These are phyloP conservation scores for Glycine tomentella DNA, from an alignment of 306 rosid species.

Conservation along the genomic window DNA sequence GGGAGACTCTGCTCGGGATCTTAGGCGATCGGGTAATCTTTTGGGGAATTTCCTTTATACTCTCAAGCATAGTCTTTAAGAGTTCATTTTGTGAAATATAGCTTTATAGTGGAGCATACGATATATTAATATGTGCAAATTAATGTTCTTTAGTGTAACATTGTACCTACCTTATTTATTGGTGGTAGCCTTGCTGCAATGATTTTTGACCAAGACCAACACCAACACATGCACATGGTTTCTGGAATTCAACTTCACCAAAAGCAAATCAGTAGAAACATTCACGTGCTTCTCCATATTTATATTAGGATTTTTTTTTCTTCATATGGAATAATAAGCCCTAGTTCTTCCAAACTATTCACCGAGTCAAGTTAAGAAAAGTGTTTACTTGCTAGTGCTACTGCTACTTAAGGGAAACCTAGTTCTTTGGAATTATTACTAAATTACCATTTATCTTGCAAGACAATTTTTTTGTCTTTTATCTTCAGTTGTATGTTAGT, in stretches of 20 bases:
- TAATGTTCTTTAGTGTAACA: not conserved
- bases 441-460: not conserved
- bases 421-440: constrained; percentile 22
- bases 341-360: constrained; percentile 4
- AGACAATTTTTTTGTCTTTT: not conserved
- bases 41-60: constrained; percentile 35
- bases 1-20: constrained; percentile 66
- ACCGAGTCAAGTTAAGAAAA: not conserved
- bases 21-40: constrained; percentile 79
- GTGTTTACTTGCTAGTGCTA: constrained; percentile 18
- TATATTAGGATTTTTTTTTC: not conserved
- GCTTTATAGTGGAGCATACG: constrained; percentile 4
- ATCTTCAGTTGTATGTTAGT: not conserved
- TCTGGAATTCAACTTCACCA: not conserved
- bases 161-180: constrained; percentile 9
- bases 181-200: constrained; percentile 21
- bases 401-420: not conserved
- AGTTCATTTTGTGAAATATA: constrained; percentile 29
- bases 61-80: constrained; percentile 28
- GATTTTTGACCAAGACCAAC: constrained; percentile 11
- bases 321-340: not conserved
- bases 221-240: constrained; percentile 1
- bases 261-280: not conserved
- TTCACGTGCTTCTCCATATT: constrained; percentile 16
- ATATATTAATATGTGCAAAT: not conserved